Evolutionary conservation across 2,329 filamentous ascomycete genomes (phyloP), one percentile per base, ranked within the genome.

Genomic region (Monosporascus sp.): DNA sequence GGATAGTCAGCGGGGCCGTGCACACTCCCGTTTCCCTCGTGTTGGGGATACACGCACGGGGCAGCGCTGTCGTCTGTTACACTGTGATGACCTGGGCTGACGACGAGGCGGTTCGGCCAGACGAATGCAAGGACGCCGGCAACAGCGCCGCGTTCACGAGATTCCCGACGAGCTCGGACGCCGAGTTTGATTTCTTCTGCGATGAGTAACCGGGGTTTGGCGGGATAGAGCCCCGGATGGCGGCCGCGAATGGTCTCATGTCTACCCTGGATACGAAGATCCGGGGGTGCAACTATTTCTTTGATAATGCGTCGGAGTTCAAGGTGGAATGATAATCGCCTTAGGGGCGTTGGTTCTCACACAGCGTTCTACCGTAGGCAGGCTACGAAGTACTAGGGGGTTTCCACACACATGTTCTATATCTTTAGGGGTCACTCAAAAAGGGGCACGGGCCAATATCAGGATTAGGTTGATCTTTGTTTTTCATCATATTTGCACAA

Each of bases 151-250:
- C 69, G 38, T 62, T 68, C 7, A 66, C 66, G n/a, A 63, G 62
- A 17, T 70, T 65, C 38, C 54, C 60, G 40, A 68, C 71, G 34
- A 73, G 69, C 52, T 70, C 73, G 7, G 71, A 73, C 50, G 69
- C 68, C 31, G 65, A 77, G 22, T 77, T 77, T 56, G 73, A 78
- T 52, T 73, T 74, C 56, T 77, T 77, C 55, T 79, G 76, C 61
- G 74, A 77, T 31, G 34, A 52, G 31, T 57, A 44, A 43, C 20
- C n/a, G 5, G 8, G 16, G 14, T 7, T 11, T 3, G 19, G 9
- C 3, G 38, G 8, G 17, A 20, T n/a, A n/a, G 38, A 3, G 9
- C 17, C 38, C 38, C 19, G 17, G 38, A 41, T 3, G 6, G 17
- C 9, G 19, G 17, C 8, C 38, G 17, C 17, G 7, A 20, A 20